Percentiles rank a stretch among this genome's conserved stretches.
These are phyloP conservation scores for Goffeauzyma gilvescens DNA, from an alignment of 768 basidiomycete genomes.

Conservation along the genomic window DNA sequence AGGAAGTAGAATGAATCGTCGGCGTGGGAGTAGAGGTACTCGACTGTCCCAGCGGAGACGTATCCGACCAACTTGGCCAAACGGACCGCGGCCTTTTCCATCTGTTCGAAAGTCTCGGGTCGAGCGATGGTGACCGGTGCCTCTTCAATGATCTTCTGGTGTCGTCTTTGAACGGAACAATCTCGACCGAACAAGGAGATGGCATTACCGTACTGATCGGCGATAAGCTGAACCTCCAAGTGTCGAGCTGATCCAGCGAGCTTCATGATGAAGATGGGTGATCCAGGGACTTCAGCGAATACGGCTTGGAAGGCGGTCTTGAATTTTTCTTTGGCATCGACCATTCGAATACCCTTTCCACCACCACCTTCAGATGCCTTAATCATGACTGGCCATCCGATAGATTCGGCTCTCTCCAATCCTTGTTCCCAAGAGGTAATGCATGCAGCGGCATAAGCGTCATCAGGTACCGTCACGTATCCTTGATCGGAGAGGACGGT, in stretches of 20 bases:
- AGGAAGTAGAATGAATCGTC: conserved; percentile 95
- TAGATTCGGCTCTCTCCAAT: conserved; percentile 56
- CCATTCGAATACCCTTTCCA: conserved; percentile 95
- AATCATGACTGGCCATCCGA: conserved; percentile 98
- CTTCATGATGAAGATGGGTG: conserved; percentile 99
- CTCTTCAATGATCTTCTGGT: conserved; percentile 99
- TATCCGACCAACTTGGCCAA: conserved; percentile 98
- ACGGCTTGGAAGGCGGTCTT: conserved; percentile 89
- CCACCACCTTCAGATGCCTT: conserved; percentile 98
- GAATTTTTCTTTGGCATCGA: conserved; percentile 67
- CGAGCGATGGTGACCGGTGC: conserved; percentile 95
- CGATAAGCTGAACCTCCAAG: conserved; percentile 90
- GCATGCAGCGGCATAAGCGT: conserved; percentile 72
- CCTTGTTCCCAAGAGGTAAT: conserved; percentile 76
- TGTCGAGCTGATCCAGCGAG: conserved; percentile 93
- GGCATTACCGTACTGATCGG: conserved; percentile 97
- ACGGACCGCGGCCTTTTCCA: conserved; percentile 98
- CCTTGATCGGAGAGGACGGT: conserved; percentile 67
- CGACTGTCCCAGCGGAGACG: conserved; percentile 94
- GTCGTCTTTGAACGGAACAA: conserved; percentile 95
- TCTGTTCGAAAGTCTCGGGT: conserved; percentile 76
- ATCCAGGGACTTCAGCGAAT: conserved; percentile 88
- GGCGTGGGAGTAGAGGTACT: conserved; percentile 86
- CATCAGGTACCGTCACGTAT: conserved; percentile 83
- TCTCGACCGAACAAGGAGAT: conserved; percentile 98